These are phyloP conservation scores for Mycena galopus DNA, from an alignment of 768 basidiomycete species.

Conservation along the genomic window DNA sequence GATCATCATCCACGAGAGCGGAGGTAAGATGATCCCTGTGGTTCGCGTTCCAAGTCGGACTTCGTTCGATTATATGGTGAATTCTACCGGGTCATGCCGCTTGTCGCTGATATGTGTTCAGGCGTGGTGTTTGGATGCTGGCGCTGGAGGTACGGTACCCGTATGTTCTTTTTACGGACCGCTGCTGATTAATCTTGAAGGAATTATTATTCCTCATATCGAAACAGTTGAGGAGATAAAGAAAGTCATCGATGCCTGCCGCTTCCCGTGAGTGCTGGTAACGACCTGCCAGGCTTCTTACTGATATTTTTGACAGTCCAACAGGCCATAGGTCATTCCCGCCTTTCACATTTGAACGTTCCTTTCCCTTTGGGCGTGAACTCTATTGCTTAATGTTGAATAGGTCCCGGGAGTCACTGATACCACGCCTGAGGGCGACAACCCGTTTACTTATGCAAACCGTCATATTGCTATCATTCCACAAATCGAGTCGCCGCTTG, in stretches of 20 bases:
- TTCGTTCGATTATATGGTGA: slow-evolving; percentile 31
- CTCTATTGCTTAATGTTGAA: not conserved
- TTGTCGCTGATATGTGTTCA: not conserved
- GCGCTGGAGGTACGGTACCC: slow-evolving; percentile 27
- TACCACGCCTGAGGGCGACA: slow-evolving; percentile 1
- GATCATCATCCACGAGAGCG: slow-evolving; percentile 30
- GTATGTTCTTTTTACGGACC: too few species aligned
- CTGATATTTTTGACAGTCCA: slow-evolving; percentile 3
- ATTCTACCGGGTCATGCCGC: not conserved
- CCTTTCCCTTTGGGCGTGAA: not conserved
- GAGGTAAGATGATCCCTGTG: slow-evolving; percentile 29
- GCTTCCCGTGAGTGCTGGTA: slow-evolving; percentile 33
- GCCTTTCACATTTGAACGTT: slow-evolving; percentile 22
- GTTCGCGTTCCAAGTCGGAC: slow-evolving; percentile 33
- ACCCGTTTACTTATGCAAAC: slow-evolving; percentile 23
- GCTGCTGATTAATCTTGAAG: too few species aligned
- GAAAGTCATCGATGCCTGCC: slow-evolving; percentile 22
- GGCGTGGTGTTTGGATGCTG: slow-evolving; percentile 32
- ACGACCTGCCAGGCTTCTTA: too few species aligned
- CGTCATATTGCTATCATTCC: slow-evolving; percentile 32
- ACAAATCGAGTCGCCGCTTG: slow-evolving; percentile 59
- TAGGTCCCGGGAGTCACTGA: slow-evolving; percentile 31
- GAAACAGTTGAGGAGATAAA: slow-evolving; percentile 28
- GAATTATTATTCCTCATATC: slow-evolving; percentile 29
- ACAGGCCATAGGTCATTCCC: slow-evolving; percentile 29